Conservation (phyloP, 208 protist species). For the Acanthamoeba polyphaga region DNA sequence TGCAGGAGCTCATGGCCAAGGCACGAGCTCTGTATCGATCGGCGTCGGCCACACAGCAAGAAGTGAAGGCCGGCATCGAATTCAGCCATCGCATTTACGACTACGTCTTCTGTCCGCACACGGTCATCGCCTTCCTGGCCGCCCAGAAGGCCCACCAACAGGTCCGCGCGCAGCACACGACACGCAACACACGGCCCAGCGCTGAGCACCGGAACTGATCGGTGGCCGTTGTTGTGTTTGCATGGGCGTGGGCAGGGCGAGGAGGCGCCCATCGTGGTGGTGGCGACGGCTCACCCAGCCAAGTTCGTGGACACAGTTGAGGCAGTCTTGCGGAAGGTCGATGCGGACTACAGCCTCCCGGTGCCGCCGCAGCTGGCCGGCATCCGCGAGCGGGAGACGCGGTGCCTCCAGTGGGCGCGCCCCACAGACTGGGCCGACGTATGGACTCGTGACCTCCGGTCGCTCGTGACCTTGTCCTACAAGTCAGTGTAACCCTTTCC, state of each 20-base stretch:
- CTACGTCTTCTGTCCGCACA: constrained; percentile 79
- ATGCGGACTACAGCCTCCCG: neutral
- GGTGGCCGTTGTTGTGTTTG: neutral
- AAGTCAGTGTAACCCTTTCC: neutral
- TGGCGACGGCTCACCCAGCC: constrained; percentile 81
- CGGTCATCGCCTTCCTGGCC: constrained; percentile 68
- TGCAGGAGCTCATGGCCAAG: constrained; percentile 34
- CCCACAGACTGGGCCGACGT: neutral
- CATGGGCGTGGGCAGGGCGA: neutral
- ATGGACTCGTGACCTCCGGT: constrained; percentile 4
- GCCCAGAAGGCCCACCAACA: constrained; percentile 28
- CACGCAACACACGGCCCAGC: neutral
- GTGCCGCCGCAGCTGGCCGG: constrained; percentile 51
- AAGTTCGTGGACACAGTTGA: constrained; percentile 78
- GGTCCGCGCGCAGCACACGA: neutral
- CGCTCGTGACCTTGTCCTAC: neutral
- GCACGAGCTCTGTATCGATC: constrained; percentile 26
- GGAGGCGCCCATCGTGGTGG: neutral
- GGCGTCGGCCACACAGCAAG: constrained; percentile 3
- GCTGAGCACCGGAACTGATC: no score
- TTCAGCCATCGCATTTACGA: neutral
- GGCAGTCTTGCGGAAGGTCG: neutral
- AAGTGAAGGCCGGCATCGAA: constrained; percentile 57
- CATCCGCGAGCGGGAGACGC: constrained; percentile 19
- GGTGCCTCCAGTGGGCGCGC: constrained; percentile 42